Conservation (phyloP, 2,329 filamentous ascomycete species). For the Fusarium hostae region DNA sequence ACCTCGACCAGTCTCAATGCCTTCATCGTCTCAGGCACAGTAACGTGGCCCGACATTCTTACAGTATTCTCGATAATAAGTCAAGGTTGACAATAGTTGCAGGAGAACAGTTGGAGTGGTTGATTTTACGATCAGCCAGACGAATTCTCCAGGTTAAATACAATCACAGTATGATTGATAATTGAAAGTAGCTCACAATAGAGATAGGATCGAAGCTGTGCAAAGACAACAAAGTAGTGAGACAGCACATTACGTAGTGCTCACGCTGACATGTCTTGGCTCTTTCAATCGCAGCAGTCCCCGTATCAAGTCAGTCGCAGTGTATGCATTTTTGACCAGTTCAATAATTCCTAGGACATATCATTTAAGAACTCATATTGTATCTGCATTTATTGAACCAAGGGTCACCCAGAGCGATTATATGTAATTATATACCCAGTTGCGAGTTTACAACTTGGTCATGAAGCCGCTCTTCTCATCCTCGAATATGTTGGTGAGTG, state of each 20-base stretch:
- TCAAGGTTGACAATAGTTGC: background rate
- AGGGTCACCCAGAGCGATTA: background rate
- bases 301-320: background rate
- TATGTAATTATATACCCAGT: background rate
- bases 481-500: slow-evolving; percentile 51
- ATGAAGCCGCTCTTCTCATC: slow-evolving; percentile 36
- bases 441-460: slow-evolving; percentile 16
- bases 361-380: background rate
- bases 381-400: too few relatives aligned
- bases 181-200: background rate
- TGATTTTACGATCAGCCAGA: background rate
- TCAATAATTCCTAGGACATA: background rate
- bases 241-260: background rate
- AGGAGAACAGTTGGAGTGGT: background rate
- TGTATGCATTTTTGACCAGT: background rate
- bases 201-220: background rate
- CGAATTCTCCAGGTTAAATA: background rate
- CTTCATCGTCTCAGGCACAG: slow-evolving; percentile 27
- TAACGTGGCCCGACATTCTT: background rate
- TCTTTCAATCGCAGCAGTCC: too few relatives aligned
- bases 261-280: background rate
- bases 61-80: background rate
- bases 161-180: background rate
- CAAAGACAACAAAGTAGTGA: background rate
- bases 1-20: slow-evolving; percentile 34